A percentile compares a stretch with the other conserved stretches of the same genome.
Conservation (phyloP, 2,329 filamentous ascomycete species). For the Corynespora cassiicola region DNA sequence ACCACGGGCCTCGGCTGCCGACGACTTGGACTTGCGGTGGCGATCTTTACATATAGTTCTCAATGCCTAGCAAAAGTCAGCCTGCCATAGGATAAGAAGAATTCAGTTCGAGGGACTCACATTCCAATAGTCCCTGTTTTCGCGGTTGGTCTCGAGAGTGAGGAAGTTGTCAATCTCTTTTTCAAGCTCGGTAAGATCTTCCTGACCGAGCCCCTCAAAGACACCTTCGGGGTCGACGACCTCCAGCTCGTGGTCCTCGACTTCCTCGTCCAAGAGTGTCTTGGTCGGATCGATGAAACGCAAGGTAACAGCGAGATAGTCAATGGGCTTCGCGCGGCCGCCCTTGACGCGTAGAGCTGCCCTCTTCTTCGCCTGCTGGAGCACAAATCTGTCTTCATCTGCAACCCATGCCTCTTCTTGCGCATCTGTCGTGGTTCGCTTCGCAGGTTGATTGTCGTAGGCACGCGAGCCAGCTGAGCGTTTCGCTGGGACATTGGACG, state of each 20-base stretch:
- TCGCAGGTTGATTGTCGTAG: slow-evolving; percentile 43
- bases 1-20: slow-evolving; percentile 72
- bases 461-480: slow-evolving; percentile 52
- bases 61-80: slow-evolving; percentile 67
- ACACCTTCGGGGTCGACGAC: slow-evolving; percentile 82
- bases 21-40: slow-evolving; percentile 67
- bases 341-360: slow-evolving; percentile 93
- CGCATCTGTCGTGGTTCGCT: slow-evolving; percentile 53
- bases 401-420: slow-evolving; percentile 75
- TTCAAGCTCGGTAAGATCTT: slow-evolving; percentile 76
- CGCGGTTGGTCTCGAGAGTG: slow-evolving; percentile 76
- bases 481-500: slow-evolving; percentile 49
- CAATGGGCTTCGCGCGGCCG: slow-evolving; percentile 87
- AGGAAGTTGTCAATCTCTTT: slow-evolving; percentile 82
- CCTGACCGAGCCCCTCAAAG: slow-evolving; percentile 72
- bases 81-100: slow-evolving; percentile 18
- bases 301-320: slow-evolving; percentile 90
- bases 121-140: slow-evolving; percentile 88
- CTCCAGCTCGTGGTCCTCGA: slow-evolving; percentile 75
- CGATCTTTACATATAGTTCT: slow-evolving; percentile 82
- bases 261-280: slow-evolving; percentile 81
- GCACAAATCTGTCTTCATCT: slow-evolving; percentile 92
- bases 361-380: slow-evolving; percentile 98
- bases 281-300: slow-evolving; percentile 86
- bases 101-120: slow-evolving; percentile 46